Percentiles rank a stretch among this genome's conserved stretches.
phyloP scores from a whole-genome alignment of 2,329 filamentous ascomycete species.

The Talaromyces sp. region DNA sequence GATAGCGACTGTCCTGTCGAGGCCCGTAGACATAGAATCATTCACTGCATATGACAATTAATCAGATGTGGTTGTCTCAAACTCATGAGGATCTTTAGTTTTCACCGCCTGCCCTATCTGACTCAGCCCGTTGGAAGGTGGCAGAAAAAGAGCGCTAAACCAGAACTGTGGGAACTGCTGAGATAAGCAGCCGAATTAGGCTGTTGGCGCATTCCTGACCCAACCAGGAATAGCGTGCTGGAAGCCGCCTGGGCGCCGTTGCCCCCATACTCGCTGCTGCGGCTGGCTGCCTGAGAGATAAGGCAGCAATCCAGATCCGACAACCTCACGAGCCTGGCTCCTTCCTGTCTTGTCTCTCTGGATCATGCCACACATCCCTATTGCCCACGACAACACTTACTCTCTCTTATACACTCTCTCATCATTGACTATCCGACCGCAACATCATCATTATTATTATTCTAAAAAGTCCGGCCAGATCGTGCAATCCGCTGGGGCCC shows the following conservation, averaged over 20 bases:
- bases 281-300: background rate
- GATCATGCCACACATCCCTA: background rate
- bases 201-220: background rate
- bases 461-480: background rate
- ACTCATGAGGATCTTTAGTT: too few species aligned
- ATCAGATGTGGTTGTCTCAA: too few species aligned
- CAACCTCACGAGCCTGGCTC: background rate
- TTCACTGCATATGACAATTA: too few species aligned
- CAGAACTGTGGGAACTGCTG: too few species aligned
- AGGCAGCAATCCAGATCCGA: constrained; percentile 3
- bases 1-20: too few species aligned
- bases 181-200: too few species aligned
- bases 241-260: constrained; percentile 3
- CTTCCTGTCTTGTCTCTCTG: background rate
- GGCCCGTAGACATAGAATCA: too few species aligned
- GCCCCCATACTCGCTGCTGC: constrained; percentile 1
- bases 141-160: too few species aligned
- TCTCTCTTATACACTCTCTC: background rate
- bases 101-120: too few species aligned
- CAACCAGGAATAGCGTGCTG: constrained; percentile 10
- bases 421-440: background rate
- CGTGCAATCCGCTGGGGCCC: background rate
- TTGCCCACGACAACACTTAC: background rate
- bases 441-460: background rate
- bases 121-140: too few species aligned